Evolutionary conservation across 495 filamentous ascomycete genomes (phyloP).

Genomic region (Xylaria curta): DNA sequence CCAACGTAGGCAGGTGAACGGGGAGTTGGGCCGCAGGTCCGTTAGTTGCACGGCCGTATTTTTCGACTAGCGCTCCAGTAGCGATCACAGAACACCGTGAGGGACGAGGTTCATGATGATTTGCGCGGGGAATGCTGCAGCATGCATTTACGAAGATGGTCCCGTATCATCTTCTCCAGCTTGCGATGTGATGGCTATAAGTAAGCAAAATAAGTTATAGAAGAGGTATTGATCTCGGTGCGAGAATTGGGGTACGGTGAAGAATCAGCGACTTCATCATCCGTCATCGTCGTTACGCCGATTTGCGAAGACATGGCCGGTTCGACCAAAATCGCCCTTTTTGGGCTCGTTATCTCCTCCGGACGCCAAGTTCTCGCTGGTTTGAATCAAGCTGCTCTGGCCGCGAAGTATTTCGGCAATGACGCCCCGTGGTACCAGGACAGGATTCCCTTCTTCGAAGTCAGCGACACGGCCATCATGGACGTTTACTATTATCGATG

Average conservation of each 20-base stretch:
- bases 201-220: neutral
- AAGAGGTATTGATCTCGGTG: neutral
- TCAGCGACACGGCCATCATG: constrained; percentile 28
- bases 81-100: neutral
- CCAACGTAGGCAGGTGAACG: constrained; percentile 4
- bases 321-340: neutral
- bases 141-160: neutral
- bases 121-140: neutral
- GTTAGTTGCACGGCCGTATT: neutral
- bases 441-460: constrained; percentile 26
- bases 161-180: neutral
- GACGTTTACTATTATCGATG: constrained; percentile 47
- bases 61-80: neutral
- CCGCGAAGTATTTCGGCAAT: constrained; percentile 19
- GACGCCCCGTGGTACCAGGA: constrained; percentile 25
- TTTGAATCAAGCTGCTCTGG: constrained; percentile 4
- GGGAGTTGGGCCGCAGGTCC: neutral
- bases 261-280: neutral
- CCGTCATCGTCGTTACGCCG: neutral
- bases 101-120: neutral
- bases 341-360: neutral
- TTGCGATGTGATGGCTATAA: neutral
- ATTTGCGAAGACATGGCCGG: neutral
- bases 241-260: neutral
- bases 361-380: neutral